A percentile compares a stretch with the other conserved stretches of the same genome.
Evolutionary conservation across 1,284 basidiomycete genomes (phyloP).

Genomic region (Gomphus sp.): DNA sequence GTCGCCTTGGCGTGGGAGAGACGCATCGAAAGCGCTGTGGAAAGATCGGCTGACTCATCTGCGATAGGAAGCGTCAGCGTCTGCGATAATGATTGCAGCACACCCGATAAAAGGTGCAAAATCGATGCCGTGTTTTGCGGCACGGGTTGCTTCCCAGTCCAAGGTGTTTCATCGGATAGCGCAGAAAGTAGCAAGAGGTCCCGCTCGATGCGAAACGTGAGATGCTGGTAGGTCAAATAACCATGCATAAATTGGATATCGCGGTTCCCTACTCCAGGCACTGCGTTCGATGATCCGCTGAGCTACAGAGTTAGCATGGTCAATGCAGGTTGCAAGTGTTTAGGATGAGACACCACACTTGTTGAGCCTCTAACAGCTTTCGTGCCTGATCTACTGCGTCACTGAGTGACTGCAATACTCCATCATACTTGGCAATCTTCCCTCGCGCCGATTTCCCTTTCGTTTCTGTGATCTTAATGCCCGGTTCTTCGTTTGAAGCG

Average conservation of each 20-base stretch:
- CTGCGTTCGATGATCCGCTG: constrained; percentile 26
- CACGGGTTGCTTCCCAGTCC: constrained; percentile 23
- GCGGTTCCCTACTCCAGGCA: constrained; percentile 38
- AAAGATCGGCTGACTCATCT: constrained; percentile 79
- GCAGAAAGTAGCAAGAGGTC: constrained; percentile 76
- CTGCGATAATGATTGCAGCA: constrained; percentile 75
- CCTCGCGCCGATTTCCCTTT: constrained; percentile 50
- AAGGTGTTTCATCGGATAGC: constrained; percentile 27
- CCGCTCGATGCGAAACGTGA: constrained; percentile 79
- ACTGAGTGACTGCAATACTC: constrained; percentile 70
- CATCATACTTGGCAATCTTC: constrained; percentile 76
- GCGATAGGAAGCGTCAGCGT: constrained; percentile 78
- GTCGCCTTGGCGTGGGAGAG: constrained; percentile 66
- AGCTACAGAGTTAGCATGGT: constrained; percentile 23
- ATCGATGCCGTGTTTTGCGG: constrained; percentile 18
- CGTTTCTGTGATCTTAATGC: constrained; percentile 29
- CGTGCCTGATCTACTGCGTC: constrained; percentile 81
- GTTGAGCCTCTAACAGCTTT: constrained; percentile 71
- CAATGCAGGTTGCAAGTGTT: constrained; percentile 2
- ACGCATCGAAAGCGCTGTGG: constrained; percentile 67
- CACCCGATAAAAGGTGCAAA: constrained; percentile 69
- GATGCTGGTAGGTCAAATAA: constrained; percentile 79
- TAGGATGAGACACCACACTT: constrained; percentile 34
- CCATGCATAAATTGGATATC: constrained; percentile 80
- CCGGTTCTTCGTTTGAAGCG: constrained; percentile 31